These are phyloP conservation scores for Jatropha podagrica DNA, from an alignment of 441 rosid genomes.

Conservation along the genomic window DNA sequence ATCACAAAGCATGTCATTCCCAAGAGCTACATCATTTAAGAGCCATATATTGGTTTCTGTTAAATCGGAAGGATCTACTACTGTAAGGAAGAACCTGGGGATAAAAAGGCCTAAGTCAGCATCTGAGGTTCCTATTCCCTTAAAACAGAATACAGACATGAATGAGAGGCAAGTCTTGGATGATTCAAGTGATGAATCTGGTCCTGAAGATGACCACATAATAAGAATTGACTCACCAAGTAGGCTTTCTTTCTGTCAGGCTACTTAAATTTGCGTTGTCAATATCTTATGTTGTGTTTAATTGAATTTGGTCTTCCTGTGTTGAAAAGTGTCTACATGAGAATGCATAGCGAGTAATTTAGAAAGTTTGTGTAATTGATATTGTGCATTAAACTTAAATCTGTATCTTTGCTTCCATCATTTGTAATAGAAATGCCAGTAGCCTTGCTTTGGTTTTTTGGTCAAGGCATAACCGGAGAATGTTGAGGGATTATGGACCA, in stretches of 20 bases:
- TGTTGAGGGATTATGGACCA: not conserved
- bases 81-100: slow-evolving; percentile 33
- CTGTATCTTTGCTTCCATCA: not conserved
- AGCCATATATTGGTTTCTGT: slow-evolving; percentile 36
- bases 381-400: not conserved
- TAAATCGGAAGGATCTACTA: slow-evolving; percentile 52
- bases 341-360: not conserved
- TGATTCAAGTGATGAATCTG: slow-evolving; percentile 57
- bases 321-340: not conserved
- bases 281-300: not conserved
- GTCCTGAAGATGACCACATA: slow-evolving; percentile 50
- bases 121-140: slow-evolving; percentile 21
- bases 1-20: slow-evolving; percentile 38
- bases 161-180: slow-evolving; percentile 31
- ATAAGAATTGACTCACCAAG: slow-evolving; percentile 79
- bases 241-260: slow-evolving; percentile 45
- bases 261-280: slow-evolving; percentile 12
- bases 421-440: not conserved
- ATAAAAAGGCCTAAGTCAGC: slow-evolving; percentile 14
- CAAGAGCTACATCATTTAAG: slow-evolving; percentile 30
- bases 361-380: not conserved
- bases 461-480: not conserved
- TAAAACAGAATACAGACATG: slow-evolving; percentile 14
- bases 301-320: not conserved
- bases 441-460: not conserved